Evolutionary conservation across 441 rosid species (phyloP), one percentile per base, ranked within the genome.

Genomic region (Hura crepitans): DNA sequence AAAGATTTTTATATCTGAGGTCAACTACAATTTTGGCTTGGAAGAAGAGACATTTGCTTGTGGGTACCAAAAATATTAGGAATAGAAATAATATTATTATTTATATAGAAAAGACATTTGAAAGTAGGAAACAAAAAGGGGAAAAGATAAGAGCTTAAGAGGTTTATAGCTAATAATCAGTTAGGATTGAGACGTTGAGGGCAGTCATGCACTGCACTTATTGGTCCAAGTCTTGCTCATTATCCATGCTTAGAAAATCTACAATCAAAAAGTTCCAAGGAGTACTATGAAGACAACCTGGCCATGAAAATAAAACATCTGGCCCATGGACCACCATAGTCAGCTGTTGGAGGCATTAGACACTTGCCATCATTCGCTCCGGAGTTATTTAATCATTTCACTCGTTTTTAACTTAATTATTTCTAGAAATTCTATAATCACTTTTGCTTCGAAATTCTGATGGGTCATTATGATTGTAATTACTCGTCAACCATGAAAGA

Each of bases 251-350:
- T 47, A 39, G 53, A n/a, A 62, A 37, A 53, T 54, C 30, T 62
- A 28, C 51, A 13, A 43, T 43, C 10, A 35, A 51, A 54, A 53
- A n/a, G 30, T 47, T n/a, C 1, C 13, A 23, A 43, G 57, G 56
- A 56, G 54, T 58, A 7, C n/a, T n/a, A n/a, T n/a, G n/a, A n/a
- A n/a, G n/a, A n/a, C n/a, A n/a, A n/a, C n/a, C n/a, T n/a, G 71
- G 71, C 62, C 61, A 67, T 53, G 71, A 53, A n/a, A 37, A 27
- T 51, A 18, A 55, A 17, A 42, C 4, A 33, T 14, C 4, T 62
- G 60, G 74, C 42, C 61, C 68, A 71, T 62, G n/a, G 9, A 62
- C 74, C 27, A 71, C 25, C 66, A 70, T 59, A 43, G 22, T 59
- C 55, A 14, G 14, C 18, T 58, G 49, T 22, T 46, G 59, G 31